phyloP scores from a whole-genome alignment of 164 flowering plant species.

The Cinnamomum chago region DNA sequence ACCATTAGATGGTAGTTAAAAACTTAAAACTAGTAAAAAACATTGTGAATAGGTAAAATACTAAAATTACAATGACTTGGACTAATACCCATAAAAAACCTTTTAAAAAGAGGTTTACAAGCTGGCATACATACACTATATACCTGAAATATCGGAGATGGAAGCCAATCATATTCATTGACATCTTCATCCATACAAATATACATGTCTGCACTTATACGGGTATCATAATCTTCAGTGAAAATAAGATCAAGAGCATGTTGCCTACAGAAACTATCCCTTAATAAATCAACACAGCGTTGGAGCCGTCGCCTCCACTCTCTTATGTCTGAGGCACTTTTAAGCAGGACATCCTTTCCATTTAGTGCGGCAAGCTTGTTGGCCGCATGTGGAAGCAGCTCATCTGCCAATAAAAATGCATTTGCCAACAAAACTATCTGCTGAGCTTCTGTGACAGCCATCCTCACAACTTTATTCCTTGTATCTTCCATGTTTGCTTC shows the following conservation, averaged over 20 bases:
- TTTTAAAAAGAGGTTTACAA: not conserved
- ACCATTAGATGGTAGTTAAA: too few species aligned
- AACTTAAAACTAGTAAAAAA: too few species aligned
- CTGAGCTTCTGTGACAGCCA: conserved; percentile 93
- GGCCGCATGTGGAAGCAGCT: conserved; percentile 92
- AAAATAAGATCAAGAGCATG: conserved; percentile 96
- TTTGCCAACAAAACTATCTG: conserved; percentile 90
- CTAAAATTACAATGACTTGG: not conserved
- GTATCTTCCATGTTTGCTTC: conserved; percentile 72
- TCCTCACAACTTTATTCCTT: conserved; percentile 71
- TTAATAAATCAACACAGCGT: conserved; percentile 70
- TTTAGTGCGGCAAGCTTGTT: conserved; percentile 59
- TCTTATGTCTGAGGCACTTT: conserved; percentile 61
- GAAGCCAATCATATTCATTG: conserved; percentile 85
- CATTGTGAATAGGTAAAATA: not conserved
- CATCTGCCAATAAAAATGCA: conserved; percentile 90
- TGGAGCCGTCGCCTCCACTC: conserved; percentile 89
- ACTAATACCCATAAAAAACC: too few species aligned
- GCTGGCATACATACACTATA: not conserved
- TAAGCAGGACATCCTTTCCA: conserved; percentile 51
- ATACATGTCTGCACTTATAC: conserved; percentile 83
- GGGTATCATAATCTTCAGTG: conserved; percentile 84
- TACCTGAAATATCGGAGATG: conserved; percentile 95
- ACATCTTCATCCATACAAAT: conserved; percentile 63
- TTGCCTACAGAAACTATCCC: conserved; percentile 85